phyloP scores from a whole-genome alignment of 75 land plant genomes.

The Sequoiadendron giganteum region DNA sequence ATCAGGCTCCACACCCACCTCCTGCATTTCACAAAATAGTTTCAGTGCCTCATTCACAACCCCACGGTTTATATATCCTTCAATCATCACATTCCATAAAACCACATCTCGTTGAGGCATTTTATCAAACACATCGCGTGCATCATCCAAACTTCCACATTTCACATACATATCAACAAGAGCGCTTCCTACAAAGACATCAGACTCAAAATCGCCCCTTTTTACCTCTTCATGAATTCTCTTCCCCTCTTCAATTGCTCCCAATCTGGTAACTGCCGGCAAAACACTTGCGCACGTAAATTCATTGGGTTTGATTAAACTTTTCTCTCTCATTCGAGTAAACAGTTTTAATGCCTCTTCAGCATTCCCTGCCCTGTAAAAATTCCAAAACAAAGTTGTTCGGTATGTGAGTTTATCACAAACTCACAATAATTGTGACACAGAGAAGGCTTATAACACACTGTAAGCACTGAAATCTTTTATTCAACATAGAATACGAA shows the following conservation, averaged over 20 bases:
- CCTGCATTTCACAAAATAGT: conserved; percentile 2
- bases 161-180: conserved; percentile 67
- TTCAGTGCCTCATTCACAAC: neutral
- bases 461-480: neutral
- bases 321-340: neutral
- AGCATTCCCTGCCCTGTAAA: neutral
- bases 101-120: conserved; percentile 39
- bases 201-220: conserved; percentile 32
- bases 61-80: conserved; percentile 18
- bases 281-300: conserved; percentile 45
- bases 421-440: neutral
- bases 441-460: neutral
- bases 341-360: neutral
- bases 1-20: conserved; percentile 3
- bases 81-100: conserved; percentile 72
- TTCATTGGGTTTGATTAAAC: conserved; percentile 29
- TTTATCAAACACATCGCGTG: conserved; percentile 32
- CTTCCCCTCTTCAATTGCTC: conserved; percentile 38
- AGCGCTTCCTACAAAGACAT: conserved; percentile 42
- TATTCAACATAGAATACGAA: neutral
- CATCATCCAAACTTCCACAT: conserved; percentile 50
- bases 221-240: conserved; percentile 37
- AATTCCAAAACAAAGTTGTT: neutral
- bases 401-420: neutral
- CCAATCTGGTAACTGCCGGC: conserved; percentile 37